These are phyloP conservation scores for Paraurostyla sp. DNA, from an alignment of 73 alveolate species.

Conservation along the genomic window DNA sequence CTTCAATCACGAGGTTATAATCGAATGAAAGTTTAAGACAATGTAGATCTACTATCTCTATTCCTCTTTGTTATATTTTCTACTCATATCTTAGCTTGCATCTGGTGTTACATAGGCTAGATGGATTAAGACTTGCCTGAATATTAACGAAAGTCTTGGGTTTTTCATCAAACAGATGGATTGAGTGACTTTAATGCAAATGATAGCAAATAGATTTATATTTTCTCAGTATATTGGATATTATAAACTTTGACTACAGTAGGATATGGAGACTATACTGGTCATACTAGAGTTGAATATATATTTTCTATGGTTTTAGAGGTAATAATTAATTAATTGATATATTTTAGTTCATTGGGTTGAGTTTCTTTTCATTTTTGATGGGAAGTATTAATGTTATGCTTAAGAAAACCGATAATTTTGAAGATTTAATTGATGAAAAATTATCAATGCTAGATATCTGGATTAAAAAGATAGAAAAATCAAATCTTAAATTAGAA, in stretches of 20 bases:
- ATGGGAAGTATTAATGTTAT: constrained; percentile 57
- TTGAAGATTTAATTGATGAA: constrained; percentile 42
- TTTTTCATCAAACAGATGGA: not conserved
- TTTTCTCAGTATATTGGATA: constrained; percentile 58
- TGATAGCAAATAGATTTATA: not conserved
- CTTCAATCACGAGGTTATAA: constrained; percentile 8
- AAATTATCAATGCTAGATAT: constrained; percentile 42
- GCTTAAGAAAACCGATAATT: constrained; percentile 13
- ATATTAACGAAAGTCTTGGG: constrained; percentile 30
- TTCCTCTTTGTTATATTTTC: constrained; percentile 50
- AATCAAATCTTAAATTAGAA: too few relatives aligned
- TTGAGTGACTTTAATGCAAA: constrained; percentile 2
- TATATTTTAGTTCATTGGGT: constrained; percentile 51
- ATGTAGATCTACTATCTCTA: not conserved
- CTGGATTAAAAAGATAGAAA: constrained; percentile 66
- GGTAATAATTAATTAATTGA: constrained; percentile 8
- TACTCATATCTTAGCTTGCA: constrained; percentile 62
- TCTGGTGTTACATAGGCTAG: constrained; percentile 50
- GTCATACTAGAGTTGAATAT: constrained; percentile 19
- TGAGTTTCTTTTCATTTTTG: constrained; percentile 57
- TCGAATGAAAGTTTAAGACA: constrained; percentile 12
- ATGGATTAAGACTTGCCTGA: not conserved
- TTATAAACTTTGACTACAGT: constrained; percentile 64
- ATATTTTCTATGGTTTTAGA: constrained; percentile 55
- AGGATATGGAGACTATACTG: constrained; percentile 68